These are phyloP conservation scores for Mycosphaerelloides madeirae DNA, from an alignment of 2,329 filamentous ascomycete genomes.

Conservation along the genomic window DNA sequence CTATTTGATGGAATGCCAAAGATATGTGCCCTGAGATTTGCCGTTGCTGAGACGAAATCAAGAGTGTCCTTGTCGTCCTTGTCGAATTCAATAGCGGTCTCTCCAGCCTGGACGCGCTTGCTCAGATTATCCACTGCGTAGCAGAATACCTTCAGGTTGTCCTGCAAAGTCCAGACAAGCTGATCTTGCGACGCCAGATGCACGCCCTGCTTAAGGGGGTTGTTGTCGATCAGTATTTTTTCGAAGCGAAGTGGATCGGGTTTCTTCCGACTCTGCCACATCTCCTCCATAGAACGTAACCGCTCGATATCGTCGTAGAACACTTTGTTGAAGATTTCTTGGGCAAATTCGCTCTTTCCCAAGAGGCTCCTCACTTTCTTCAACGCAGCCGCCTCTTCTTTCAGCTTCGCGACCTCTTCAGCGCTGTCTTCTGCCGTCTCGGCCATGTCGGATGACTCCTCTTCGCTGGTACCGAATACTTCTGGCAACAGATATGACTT, in stretches of 20 bases:
- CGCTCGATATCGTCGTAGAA: constrained; percentile 81
- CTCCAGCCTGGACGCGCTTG: constrained; percentile 59
- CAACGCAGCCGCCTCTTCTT: constrained; percentile 75
- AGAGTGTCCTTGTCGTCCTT: constrained; percentile 95
- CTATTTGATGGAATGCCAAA: constrained; percentile 86
- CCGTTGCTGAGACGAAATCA: constrained; percentile 86
- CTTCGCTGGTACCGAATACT: constrained; percentile 87
- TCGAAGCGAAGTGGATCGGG: constrained; percentile 71
- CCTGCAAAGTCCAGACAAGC: constrained; percentile 70
- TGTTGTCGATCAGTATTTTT: constrained; percentile 34
- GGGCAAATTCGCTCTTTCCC: constrained; percentile 70
- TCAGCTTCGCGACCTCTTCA: constrained; percentile 81
- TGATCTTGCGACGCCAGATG: constrained; percentile 61
- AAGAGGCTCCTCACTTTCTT: constrained; percentile 77
- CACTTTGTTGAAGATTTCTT: constrained; percentile 86
- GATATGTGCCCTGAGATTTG: constrained; percentile 82
- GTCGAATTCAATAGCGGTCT: constrained; percentile 75
- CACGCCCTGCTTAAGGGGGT: constrained; percentile 33
- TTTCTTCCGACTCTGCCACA: constrained; percentile 82
- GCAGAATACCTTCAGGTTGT: constrained; percentile 81
- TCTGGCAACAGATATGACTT: constrained; percentile 96
- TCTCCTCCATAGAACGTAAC: constrained; percentile 80
- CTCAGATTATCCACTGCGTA: constrained; percentile 77
- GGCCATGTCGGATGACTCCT: constrained; percentile 74
- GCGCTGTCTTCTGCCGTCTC: constrained; percentile 80